phyloP scores from a whole-genome alignment of 2,329 filamentous ascomycete genomes.

The Colletotrichum coccodes region DNA sequence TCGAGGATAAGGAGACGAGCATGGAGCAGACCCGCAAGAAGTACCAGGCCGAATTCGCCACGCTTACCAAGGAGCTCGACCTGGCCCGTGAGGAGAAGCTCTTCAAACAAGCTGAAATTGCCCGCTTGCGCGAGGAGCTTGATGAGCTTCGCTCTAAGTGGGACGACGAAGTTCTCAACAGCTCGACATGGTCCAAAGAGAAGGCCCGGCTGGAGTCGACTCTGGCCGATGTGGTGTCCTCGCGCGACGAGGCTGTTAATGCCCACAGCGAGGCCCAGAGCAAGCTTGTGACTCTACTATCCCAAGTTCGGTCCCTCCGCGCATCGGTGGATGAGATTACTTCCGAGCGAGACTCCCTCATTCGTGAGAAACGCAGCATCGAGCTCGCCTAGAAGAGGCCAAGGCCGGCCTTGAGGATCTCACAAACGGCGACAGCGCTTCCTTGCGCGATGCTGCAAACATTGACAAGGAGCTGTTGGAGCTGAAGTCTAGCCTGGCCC shows the following conservation, averaged over 20 bases:
- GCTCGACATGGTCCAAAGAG: conserved; percentile 98
- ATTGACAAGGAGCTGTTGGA: conserved; percentile 91
- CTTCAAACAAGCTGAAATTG: conserved; percentile 88
- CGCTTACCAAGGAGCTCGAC: conserved; percentile 90
- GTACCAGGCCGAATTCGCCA: conserved; percentile 92
- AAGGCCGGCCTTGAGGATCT: conserved; percentile 90
- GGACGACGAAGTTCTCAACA: conserved; percentile 98
- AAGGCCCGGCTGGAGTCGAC: conserved; percentile 92
- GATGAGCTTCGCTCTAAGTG: conserved; percentile 95
- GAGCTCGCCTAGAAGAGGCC: conserved; percentile 88
- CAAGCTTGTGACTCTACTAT: conserved; percentile 90
- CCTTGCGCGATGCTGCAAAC: conserved; percentile 87
- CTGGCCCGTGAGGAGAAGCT: conserved; percentile 89
- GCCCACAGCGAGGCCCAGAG: conserved; percentile 96
- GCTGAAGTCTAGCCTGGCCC: conserved; percentile 86
- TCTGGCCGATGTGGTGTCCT: conserved; percentile 86
- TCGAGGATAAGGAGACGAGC: conserved; percentile 95
- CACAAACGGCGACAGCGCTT: conserved; percentile 84
- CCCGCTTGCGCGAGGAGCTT: conserved; percentile 91
- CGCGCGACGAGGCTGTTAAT: conserved; percentile 91
- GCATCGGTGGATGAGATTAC: conserved; percentile 87
- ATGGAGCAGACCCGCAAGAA: conserved; percentile 98
- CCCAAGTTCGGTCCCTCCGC: conserved; percentile 86
- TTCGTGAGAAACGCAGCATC: conserved; percentile 90
- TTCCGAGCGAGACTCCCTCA: conserved; percentile 83